Base-by-base conservation (phyloP, 805 yeast genomes). In the Kodamaea nitidulidarum region DNA sequence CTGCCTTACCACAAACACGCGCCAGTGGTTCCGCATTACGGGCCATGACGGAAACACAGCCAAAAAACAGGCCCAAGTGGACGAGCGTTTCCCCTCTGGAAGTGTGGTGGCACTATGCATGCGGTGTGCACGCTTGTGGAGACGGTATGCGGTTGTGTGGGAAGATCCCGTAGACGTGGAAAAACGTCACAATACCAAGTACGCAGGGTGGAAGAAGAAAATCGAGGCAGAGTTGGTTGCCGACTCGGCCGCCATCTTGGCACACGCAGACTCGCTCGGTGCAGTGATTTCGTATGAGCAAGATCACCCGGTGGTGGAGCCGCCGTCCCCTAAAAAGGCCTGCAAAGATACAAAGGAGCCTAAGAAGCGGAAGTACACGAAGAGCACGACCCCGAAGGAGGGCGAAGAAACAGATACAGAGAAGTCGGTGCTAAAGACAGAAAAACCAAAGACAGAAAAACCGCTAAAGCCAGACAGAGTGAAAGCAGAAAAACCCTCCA, bases 51-150 rank as follows among this genome's bases (percentile, higher is more conserved):
- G 63, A 4, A 63, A 69, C 2, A 58, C 62, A 3, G 61, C 61
- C 5, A 49, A 50, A n/a, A 49, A 54, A 49, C 28, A 22, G 4
- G 54, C 7, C 54, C 27, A 10, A 5, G 20, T 38, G 9, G 48
- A 47, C 11, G 51, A 45, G 8, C 46, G 43, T 7, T 29, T 40
- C 8, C 50, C 47, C 9, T 39, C 44, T 4, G 45, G 63, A 4
- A 51, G 63, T 1, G 62, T 78, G 2, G 60, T 68, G 11, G 96
- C 88, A 0, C 63, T 91, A 10, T 91, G 98, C 58, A 62, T 73
- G 20, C 69, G 98, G 39, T 91, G 98, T 65, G 96, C 96, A 0
- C 72, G 84, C 42, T 55, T 93, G 20, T 91, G 98, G 98, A 73
- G 96, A 57, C 66, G 95, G 28, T 91, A 91, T 58, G 96, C 88